Evolutionary conservation across 2,329 filamentous ascomycete genomes (phyloP).

Genomic region (Ascocoryne sarcoides): DNA sequence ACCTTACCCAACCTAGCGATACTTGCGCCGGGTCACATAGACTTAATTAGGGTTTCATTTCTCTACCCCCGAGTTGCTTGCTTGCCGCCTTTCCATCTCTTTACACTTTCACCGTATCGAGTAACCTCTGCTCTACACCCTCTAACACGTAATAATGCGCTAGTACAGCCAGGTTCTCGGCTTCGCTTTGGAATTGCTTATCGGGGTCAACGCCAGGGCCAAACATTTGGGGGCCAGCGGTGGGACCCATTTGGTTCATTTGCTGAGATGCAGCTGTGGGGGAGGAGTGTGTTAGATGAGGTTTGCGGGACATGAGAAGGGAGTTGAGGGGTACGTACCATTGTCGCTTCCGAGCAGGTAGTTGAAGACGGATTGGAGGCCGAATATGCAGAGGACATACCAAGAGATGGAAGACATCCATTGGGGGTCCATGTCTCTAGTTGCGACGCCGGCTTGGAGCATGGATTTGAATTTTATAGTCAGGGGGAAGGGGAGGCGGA

Average conservation of each 20-base stretch:
- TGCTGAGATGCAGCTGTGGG: conserved; percentile 71
- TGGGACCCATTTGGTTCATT: conserved; percentile 64
- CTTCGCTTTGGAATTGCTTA: conserved; percentile 87
- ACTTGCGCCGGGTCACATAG: too few species aligned
- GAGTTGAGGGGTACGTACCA: conserved; percentile 53
- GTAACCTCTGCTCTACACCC: conserved; percentile 74
- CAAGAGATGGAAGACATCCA: conserved; percentile 99
- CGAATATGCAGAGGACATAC: conserved; percentile 98
- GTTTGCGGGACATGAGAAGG: too few species aligned
- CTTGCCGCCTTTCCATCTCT: not conserved
- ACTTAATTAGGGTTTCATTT: too few species aligned
- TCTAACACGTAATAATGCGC: conserved; percentile 90
- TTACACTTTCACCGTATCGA: conserved; percentile 38
- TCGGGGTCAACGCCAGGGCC: conserved; percentile 89
- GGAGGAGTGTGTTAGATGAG: not conserved
- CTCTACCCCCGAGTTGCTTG: too few species aligned
- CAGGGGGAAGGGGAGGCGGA: conserved; percentile 95
- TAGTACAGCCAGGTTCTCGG: conserved; percentile 90
- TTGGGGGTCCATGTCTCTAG: conserved; percentile 88
- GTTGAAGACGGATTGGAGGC: conserved; percentile 92
- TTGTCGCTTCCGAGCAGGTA: conserved; percentile 96
- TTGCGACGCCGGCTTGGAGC: conserved; percentile 94
- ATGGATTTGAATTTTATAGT: conserved; percentile 99
- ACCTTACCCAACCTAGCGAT: too few species aligned
- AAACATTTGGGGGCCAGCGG: conserved; percentile 62